Evolutionary conservation across 306 rosid genomes (phyloP), one percentile per base, ranked within the genome.

Genomic region (Oxytropis ochrocephala): DNA sequence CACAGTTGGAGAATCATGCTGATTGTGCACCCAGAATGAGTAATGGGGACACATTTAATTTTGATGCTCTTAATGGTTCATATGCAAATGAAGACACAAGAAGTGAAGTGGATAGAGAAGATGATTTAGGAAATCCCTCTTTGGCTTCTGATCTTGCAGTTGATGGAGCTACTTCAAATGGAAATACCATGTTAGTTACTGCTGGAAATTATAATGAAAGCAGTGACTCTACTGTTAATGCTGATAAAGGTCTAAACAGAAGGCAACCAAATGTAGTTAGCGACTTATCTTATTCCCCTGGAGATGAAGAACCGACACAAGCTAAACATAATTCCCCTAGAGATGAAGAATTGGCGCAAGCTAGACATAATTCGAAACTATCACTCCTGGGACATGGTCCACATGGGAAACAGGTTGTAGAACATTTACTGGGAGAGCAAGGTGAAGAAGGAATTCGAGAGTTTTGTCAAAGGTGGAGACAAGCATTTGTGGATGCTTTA

Each of bases 351-450:
- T 64, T 71, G 38, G 56, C 73, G 29, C 80, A 64, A 57, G 61
- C 75, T 51, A 84, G 75, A 53, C 87, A 83, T 33, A 83, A 79
- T 77, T 53, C 96, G 10, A 87, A 94, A 72, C 73, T 85, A 44
- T 94, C 97, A 35, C 82, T 94, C 24, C 79, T 91, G 75, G 99
- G 97, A 53, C 99, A 94, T 72, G 99, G 99, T 42, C 97, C 97
- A 12, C 99, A 91, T 72, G 99, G 99, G 17, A 91, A 88, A 72
- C 86, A 80, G 79, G 95, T 91, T 78, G 97, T 94, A 76, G 97
- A 94, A 53, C 78, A 80, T 82, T 75, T 94, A 75, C 47, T 91
- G 69, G 77, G 65, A 75, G 95, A 88, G 72, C 73, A 81, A 41
- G 89, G 97, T 8, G 91, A 94, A 17, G 92, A 82, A 27, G 97